Base-by-base conservation (phyloP, 352 stramenopile species). In the Phytophthora multivora region DNA sequence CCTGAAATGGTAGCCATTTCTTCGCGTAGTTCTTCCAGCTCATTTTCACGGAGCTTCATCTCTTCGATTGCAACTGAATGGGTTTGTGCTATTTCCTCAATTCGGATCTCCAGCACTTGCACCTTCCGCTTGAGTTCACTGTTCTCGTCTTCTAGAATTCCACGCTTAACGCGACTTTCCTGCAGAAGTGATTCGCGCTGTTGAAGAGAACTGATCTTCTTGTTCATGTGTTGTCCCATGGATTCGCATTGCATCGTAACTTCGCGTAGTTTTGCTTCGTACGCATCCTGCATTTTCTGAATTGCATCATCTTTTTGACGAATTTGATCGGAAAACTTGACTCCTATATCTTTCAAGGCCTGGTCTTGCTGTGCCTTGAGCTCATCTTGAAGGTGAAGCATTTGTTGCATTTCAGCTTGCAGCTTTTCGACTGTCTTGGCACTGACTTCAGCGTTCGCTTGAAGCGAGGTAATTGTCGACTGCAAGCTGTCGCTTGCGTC, bases 211-310 rank as follows among this genome's bases (percentile, higher is more conserved):
- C 59, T 76, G 23, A 86, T 77, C 36, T 90, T 88, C 48, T 93
- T 90, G 69, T 86, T 91, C 75, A 91, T 84, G 13, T 89, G 75
- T 51, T 90, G 80, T 4, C 75, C 74, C 66, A 92, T 80, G 23
- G 64, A 79, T 55, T 92, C 83, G 46, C 81, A 91, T 35, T 93
- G 80, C 25, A 71, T 66, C 39, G 69, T 88, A 1, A 89, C 59
- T 51, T 90, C 75, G 16, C 71, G 70, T 3, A 94, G 46, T 45
- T 93, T 90, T 7, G 46, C 60, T 55, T 95, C 83, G 50, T 91
- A 93, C 28, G 70, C 51, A 1, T 91, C 80, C 30, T 69, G 66
- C 15, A 75, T 82, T 71, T 88, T 86, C 30, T 69, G 59, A 8
- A 81, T 43, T 10, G 70, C 13, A 15, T 90, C 83, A 12, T 93